Evolutionary conservation across 495 filamentous ascomycete species (phyloP).

Genomic region (Penicillium silybi): DNA sequence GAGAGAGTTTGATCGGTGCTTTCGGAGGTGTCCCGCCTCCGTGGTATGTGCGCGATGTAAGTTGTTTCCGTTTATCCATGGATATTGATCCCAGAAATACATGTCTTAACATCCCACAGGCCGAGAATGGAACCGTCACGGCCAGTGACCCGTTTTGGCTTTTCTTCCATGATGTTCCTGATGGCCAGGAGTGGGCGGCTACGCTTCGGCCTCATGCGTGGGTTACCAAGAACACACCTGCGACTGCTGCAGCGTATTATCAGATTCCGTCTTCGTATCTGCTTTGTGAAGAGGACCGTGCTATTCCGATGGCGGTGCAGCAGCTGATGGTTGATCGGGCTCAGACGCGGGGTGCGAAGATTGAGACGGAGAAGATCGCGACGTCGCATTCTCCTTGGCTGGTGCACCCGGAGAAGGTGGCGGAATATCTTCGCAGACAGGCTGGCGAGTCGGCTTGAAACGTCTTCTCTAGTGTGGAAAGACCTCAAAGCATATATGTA

Average conservation of each 20-base stretch:
- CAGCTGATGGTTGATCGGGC: conserved; percentile 37
- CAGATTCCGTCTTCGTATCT: conserved; percentile 30
- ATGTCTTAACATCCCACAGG: conserved; percentile 9
- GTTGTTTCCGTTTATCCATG: neutral
- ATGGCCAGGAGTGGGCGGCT: conserved; percentile 29
- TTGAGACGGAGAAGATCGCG: conserved; percentile 28
- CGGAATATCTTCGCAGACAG: conserved; percentile 19
- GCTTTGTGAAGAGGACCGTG: conserved; percentile 33
- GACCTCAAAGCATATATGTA: neutral
- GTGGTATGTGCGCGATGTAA: conserved; percentile 37
- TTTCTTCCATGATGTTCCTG: conserved; percentile 39
- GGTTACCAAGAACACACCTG: conserved; percentile 30
- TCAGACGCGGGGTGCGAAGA: conserved; percentile 21
- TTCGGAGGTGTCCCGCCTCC: conserved; percentile 33
- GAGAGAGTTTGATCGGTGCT: conserved; percentile 32
- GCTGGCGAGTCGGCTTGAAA: conserved; percentile 6
- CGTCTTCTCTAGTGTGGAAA: neutral
- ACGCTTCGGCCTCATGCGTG: conserved; percentile 31
- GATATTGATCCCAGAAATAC: neutral
- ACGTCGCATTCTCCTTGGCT: conserved; percentile 35
- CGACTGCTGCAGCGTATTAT: conserved; percentile 28
- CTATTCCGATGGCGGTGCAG: conserved; percentile 35
- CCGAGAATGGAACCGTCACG: conserved; percentile 24
- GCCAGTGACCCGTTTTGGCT: conserved; percentile 24
- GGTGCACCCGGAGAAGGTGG: conserved; percentile 21